Evolutionary conservation across 192 early-diverging fungal genomes (phyloP).

Genomic region (Dissophora globulifera): DNA sequence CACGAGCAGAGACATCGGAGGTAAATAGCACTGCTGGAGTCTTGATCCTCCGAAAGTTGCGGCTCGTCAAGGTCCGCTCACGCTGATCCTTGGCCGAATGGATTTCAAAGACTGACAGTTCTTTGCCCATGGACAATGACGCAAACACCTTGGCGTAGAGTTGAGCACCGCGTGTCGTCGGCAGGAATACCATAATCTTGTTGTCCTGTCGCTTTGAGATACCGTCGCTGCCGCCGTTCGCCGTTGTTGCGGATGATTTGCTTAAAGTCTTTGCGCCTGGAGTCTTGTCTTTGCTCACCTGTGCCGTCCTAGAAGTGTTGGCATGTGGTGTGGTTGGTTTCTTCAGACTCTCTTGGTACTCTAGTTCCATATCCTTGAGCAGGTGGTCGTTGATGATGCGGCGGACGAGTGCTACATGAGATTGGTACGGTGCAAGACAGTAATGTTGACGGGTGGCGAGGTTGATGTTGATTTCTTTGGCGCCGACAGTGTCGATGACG

Average conservation of each 20-base stretch:
- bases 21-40: conserved; percentile 82
- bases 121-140: conserved; percentile 56
- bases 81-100: conserved; percentile 84
- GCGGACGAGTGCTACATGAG: conserved; percentile 71
- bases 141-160: conserved; percentile 74
- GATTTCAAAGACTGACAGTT: conserved; percentile 68
- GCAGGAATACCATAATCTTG: conserved; percentile 93
- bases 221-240: background rate
- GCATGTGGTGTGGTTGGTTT: too few relatives aligned
- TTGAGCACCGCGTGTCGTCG: conserved; percentile 78
- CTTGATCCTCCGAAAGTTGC: conserved; percentile 71
- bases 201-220: conserved; percentile 22
- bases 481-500: conserved; percentile 85
- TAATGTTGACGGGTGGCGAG: conserved; percentile 83
- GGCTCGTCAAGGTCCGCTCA: conserved; percentile 73
- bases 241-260: background rate
- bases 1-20: conserved; percentile 95
- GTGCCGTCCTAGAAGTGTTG: too few relatives aligned
- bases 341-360: conserved; percentile 66
- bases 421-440: conserved; percentile 66
- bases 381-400: conserved; percentile 74
- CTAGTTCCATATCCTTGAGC: conserved; percentile 35
- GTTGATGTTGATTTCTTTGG: conserved; percentile 84
- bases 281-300: background rate
- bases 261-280: too few relatives aligned